Conservation (phyloP, 345 rosid species). For the Sapria himalayana region DNA sequence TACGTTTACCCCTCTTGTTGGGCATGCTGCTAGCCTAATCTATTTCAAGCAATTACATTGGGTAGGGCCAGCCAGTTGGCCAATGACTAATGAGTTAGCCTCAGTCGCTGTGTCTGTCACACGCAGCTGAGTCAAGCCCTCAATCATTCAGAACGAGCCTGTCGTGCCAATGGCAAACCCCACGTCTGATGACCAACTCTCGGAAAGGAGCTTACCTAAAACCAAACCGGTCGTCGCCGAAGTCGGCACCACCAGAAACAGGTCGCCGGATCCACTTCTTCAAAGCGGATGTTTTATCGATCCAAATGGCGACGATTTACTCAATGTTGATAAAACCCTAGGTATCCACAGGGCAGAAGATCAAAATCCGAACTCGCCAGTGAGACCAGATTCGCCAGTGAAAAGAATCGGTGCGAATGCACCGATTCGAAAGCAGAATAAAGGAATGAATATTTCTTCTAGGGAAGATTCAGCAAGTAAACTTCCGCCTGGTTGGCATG, state of each 20-base stretch:
- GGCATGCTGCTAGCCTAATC: too few relatives aligned
- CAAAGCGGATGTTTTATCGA: slow-evolving; percentile 3
- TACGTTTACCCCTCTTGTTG: too few relatives aligned
- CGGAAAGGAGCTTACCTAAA: neutral
- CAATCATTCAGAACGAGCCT: too few relatives aligned
- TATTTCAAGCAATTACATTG: too few relatives aligned
- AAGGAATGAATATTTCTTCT: neutral
- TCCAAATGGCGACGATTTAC: neutral
- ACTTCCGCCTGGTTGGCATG: slow-evolving; percentile 51
- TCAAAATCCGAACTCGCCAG: neutral
- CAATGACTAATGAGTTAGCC: too few relatives aligned
- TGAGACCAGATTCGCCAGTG: neutral
- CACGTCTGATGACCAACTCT: neutral
- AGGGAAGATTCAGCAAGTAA: slow-evolving; percentile 4
- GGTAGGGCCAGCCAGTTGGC: too few relatives aligned
- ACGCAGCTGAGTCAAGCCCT: too few relatives aligned
- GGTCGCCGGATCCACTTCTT: slow-evolving; percentile 6
- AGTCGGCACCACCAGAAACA: neutral
- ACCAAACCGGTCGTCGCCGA: neutral
- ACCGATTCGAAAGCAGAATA: slow-evolving; percentile 4
- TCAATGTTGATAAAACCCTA: neutral
- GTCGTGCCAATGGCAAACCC: slow-evolving; percentile 7
- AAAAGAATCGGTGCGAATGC: neutral
- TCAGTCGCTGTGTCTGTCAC: too few relatives aligned
- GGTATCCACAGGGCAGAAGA: neutral